Percentiles rank a stretch among this genome's conserved stretches.
Evolutionary conservation across 176 grass and related monocot species (phyloP).

Genomic region (Pontederia crassipes): DNA sequence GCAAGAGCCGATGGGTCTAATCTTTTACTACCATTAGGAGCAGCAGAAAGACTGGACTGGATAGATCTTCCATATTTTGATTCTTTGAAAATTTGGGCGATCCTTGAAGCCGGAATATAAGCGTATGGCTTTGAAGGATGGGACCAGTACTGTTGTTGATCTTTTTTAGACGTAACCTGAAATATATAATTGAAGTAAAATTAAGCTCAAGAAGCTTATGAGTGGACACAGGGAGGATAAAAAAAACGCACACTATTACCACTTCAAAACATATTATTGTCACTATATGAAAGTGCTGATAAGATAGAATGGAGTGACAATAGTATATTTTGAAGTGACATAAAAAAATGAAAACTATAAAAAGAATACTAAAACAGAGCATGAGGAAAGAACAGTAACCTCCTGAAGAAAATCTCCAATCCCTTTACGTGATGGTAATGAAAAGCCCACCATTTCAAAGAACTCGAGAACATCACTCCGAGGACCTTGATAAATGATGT

Average conservation of each 20-base stretch:
- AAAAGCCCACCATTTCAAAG: conserved; percentile 56
- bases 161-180: conserved; percentile 64
- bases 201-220: no score
- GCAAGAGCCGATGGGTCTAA: conserved; percentile 29
- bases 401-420: conserved; percentile 76
- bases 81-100: conserved; percentile 45
- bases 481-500: conserved; percentile 64
- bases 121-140: conserved; percentile 32
- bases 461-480: conserved; percentile 28
- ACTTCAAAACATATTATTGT: no score
- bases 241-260: no score
- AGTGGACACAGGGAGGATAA: no score
- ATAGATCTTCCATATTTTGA: conserved; percentile 37
- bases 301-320: no score
- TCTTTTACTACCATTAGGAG: conserved; percentile 14
- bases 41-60: conserved; percentile 8
- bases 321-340: no score
- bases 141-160: conserved; percentile 69
- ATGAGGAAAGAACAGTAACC: conserved; percentile 6
- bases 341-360: no score
- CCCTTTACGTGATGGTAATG: conserved; percentile 51
- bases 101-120: conserved; percentile 36
- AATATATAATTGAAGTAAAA: background rate
- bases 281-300: no score
- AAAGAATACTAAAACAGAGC: no score